These are phyloP conservation scores for Microbotryum lychnidis-dioicae DNA, from an alignment of 1,284 basidiomycete genomes.

Conservation along the genomic window DNA sequence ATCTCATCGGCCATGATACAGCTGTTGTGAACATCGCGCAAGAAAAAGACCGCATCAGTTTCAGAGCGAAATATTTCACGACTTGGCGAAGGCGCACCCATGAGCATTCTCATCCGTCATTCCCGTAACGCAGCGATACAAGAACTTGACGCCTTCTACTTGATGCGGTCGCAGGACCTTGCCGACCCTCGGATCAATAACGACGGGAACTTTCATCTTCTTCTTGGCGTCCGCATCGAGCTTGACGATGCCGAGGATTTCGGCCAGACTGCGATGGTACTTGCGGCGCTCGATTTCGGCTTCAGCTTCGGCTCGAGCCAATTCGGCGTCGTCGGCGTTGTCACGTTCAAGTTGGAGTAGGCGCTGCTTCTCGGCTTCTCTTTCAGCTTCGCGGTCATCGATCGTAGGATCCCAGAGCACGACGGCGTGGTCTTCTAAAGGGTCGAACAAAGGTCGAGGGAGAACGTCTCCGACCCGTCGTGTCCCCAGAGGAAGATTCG, in stretches of 20 bases:
- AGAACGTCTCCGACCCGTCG: constrained; percentile 73
- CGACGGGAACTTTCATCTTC: constrained; percentile 84
- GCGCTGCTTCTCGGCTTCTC: constrained; percentile 15
- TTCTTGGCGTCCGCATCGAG: constrained; percentile 48
- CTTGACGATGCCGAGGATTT: constrained; percentile 58
- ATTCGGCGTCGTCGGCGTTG: constrained; percentile 62
- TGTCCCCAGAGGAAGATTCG: constrained; percentile 74
- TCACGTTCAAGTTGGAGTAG: constrained; percentile 37
- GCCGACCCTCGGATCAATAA: constrained; percentile 79
- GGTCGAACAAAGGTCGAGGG: constrained; percentile 87
- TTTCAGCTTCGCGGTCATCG: constrained; percentile 72
- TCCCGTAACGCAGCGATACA: constrained; percentile 91
- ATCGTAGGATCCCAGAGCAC: constrained; percentile 96
- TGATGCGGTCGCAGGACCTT: constrained; percentile 95
- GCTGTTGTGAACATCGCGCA: constrained; percentile 21
- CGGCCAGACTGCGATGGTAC: constrained; percentile 75
- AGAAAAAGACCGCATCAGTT: background rate
- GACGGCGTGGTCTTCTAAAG: constrained; percentile 95
- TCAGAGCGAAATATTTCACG: background rate
- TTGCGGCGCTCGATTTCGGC: constrained; percentile 23
- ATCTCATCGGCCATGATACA: constrained; percentile 99
- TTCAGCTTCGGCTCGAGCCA: constrained; percentile 55
- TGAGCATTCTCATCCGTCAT: constrained; percentile 86
- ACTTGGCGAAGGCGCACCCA: constrained; percentile 45
- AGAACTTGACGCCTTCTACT: constrained; percentile 96